A percentile compares a stretch with the other conserved stretches of the same genome.
Evolutionary conservation across 495 filamentous ascomycete species (phyloP).

Genomic region (Penicillium paxilli): DNA sequence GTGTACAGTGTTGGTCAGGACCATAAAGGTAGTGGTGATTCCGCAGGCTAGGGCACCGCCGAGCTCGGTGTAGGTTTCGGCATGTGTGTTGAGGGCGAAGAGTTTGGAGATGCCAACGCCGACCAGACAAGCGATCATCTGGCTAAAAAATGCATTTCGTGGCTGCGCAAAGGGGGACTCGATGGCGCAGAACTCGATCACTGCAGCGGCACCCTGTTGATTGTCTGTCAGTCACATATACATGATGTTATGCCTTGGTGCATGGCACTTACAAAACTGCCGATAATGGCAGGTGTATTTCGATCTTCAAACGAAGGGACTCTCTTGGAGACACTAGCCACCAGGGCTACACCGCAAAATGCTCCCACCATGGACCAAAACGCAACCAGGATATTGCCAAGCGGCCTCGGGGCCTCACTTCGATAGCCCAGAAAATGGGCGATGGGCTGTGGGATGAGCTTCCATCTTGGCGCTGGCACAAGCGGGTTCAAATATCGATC

Average conservation of each 20-base stretch:
- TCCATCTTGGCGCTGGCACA: slow-evolving; percentile 51
- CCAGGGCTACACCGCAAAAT: slow-evolving; percentile 44
- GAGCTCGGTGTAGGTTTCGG: slow-evolving; percentile 57
- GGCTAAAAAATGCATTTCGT: slow-evolving; percentile 72
- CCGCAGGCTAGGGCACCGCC: slow-evolving; percentile 71
- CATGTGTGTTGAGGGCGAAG: slow-evolving; percentile 57
- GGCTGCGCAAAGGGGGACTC: slow-evolving; percentile 85
- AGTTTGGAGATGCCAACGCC: slow-evolving; percentile 72
- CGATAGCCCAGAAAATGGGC: slow-evolving; percentile 45
- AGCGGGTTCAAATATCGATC: slow-evolving; percentile 64
- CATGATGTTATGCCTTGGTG: neutral
- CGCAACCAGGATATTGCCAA: slow-evolving; percentile 39
- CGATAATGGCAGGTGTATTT: slow-evolving; percentile 38
- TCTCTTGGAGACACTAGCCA: slow-evolving; percentile 40
- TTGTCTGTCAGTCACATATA: slow-evolving; percentile 8
- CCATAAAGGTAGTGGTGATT: slow-evolving; percentile 69
- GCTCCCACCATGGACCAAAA: slow-evolving; percentile 46
- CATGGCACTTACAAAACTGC: slow-evolving; percentile 40
- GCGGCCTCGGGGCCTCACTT: slow-evolving; percentile 20
- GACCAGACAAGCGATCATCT: slow-evolving; percentile 64
- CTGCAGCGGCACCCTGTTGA: slow-evolving; percentile 70
- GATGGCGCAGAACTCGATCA: slow-evolving; percentile 71
- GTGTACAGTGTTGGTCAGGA: slow-evolving; percentile 75
- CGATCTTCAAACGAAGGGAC: slow-evolving; percentile 38
- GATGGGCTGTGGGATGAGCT: slow-evolving; percentile 35